Evolutionary conservation across 306 rosid species (phyloP), one percentile per base, ranked within the genome.

Genomic region (Gillenia trifoliata): DNA sequence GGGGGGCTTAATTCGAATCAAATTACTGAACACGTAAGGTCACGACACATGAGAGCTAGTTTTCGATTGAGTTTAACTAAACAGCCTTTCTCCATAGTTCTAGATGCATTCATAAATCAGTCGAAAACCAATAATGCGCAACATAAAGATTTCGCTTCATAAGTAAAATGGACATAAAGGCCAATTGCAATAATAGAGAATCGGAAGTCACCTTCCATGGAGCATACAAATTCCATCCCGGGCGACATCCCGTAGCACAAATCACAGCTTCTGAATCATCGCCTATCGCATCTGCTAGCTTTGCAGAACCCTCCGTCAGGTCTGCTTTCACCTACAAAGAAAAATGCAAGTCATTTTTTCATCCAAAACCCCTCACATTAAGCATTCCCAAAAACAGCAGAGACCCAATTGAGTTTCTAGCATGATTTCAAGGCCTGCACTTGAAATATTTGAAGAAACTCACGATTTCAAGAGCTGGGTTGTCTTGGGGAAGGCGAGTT

Each of bases 191-290:
- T 3, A 23, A 61, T 19, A 38, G 47, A 75, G 20, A 79, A 79
- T 5, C 36, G 33, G 33, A 72, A 78, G 79, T 70, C 59, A 93
- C 98, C 98, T 88, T 93, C 98, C 98, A 93, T 8, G 98, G 96
- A 72, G 96, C 91, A 77, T 88, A 84, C 77, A 93, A 77, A 82
- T 93, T 92, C 96, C 97, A 89, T 22, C 96, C 91, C 5, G 82
- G 92, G 43, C 88, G 82, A 77, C 89, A 93, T 65, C 98, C 98
- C 0, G 98, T 93, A 11, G 97, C 94, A 12, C 97, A 93, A 22
- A 93, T 83, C 9, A 93, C 98, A 15, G 97, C 97, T 36, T 93
- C 93, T 1, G 98, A 83, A 83, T 93, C 97, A 75, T 86, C 82
- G 16, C 93, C 93, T 30, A 93, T 88, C 4, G 86, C 92, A 60